These are phyloP conservation scores for Fennellomyces sp. DNA, from an alignment of 371 early-diverging fungal genomes.

Conservation along the genomic window DNA sequence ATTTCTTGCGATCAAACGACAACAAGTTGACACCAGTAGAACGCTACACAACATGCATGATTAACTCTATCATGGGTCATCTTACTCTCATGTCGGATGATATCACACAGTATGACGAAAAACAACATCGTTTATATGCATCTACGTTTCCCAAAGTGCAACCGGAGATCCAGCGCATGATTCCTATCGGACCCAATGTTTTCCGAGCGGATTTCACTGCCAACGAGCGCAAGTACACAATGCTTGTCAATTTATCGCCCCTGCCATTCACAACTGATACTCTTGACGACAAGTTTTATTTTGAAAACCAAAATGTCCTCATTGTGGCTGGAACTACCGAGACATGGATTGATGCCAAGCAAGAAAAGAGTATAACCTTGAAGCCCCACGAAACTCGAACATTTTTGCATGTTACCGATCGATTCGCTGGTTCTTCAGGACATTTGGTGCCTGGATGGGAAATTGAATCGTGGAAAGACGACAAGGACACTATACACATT, in stretches of 20 bases:
- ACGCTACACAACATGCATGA: constrained; percentile 32
- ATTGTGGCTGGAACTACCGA: background rate
- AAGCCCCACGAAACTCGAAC: constrained; percentile 28
- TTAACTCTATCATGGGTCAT: constrained; percentile 47
- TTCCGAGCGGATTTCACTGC: constrained; percentile 20
- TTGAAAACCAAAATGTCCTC: constrained; percentile 22
- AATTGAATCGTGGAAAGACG: constrained; percentile 17
- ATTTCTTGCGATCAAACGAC: constrained; percentile 40
- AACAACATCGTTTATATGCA: constrained; percentile 29
- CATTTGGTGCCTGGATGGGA: constrained; percentile 37
- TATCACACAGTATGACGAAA: constrained; percentile 18
- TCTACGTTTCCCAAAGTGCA: constrained; percentile 30
- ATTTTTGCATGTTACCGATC: constrained; percentile 19
- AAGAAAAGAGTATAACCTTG: constrained; percentile 4
- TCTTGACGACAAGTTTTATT: background rate
- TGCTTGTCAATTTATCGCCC: constrained; percentile 40
- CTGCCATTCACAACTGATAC: constrained; percentile 17
- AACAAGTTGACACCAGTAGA: constrained; percentile 43
- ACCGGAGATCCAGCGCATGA: constrained; percentile 8
- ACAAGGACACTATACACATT: constrained; percentile 16
- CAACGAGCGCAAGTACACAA: constrained; percentile 21
- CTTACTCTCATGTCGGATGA: constrained; percentile 51
- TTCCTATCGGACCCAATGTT: constrained; percentile 13
- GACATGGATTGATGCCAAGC: constrained; percentile 17
- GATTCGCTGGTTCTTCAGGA: constrained; percentile 33